phyloP scores from a whole-genome alignment of 208 protist species.

The Borovskyia barvae region DNA sequence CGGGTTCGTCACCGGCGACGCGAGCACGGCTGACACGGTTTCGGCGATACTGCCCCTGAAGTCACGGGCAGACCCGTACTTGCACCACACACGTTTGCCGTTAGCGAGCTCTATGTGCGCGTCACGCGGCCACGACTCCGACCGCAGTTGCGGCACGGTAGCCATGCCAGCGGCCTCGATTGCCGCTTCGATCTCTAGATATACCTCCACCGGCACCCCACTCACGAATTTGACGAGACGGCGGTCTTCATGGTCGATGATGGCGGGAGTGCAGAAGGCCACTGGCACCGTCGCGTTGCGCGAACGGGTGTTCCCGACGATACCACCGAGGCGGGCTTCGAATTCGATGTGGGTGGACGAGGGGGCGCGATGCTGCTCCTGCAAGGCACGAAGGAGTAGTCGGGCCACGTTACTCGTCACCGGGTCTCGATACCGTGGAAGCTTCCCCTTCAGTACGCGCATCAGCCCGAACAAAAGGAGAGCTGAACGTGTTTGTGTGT shows the following conservation, averaged over 20 bases:
- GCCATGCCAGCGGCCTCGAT: slow-evolving; percentile 7
- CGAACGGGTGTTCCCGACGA: slow-evolving; percentile 16
- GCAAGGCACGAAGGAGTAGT: slow-evolving; percentile 36
- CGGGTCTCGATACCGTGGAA: slow-evolving; percentile 53
- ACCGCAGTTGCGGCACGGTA: neutral
- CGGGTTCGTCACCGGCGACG: slow-evolving; percentile 5
- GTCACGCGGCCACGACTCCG: neutral
- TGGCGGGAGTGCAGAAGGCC: slow-evolving; percentile 25
- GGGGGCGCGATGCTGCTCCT: slow-evolving; percentile 30
- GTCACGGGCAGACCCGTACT: too few relatives aligned
- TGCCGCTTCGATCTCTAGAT: slow-evolving; percentile 11
- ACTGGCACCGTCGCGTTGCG: slow-evolving; percentile 32
- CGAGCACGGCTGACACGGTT: neutral
- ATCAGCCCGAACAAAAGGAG: neutral
- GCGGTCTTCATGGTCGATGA: slow-evolving; percentile 25
- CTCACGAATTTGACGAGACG: slow-evolving; percentile 22
- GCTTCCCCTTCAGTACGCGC: too few relatives aligned
- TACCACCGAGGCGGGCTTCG: slow-evolving; percentile 56
- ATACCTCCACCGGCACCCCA: neutral
- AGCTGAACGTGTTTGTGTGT: neutral
- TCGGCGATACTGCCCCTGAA: neutral
- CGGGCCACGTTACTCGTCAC: slow-evolving; percentile 30
- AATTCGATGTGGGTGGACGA: slow-evolving; percentile 38
- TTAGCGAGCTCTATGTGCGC: slow-evolving; percentile 1
- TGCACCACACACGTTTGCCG: neutral